These are phyloP conservation scores for Acanthochlamys bracteata DNA, from an alignment of 106 monocot species.

Conservation along the genomic window DNA sequence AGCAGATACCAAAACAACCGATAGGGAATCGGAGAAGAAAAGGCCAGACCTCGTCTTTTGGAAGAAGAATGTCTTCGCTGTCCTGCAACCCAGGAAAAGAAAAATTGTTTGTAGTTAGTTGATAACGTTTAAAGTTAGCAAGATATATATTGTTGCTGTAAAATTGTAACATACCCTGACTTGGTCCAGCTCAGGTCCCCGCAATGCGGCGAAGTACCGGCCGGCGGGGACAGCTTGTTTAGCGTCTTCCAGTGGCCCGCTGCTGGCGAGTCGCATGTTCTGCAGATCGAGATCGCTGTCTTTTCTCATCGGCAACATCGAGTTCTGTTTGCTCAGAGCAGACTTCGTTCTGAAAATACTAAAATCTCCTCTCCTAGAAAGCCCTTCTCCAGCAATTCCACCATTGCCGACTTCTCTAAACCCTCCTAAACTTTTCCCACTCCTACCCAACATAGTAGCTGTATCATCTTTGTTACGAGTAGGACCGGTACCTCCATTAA, in stretches of 20 bases:
- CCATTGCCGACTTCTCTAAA: neutral
- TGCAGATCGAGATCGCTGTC: constrained; percentile 23
- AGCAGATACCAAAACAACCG: constrained; percentile 71
- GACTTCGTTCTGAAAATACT: constrained; percentile 90
- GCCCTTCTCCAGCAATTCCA: neutral
- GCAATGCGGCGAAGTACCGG: constrained; percentile 84
- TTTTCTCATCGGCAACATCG: constrained; percentile 41
- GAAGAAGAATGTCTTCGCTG: constrained; percentile 77
- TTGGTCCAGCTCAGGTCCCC: constrained; percentile 89
- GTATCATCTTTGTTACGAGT: constrained; percentile 8
- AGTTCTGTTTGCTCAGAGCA: constrained; percentile 56
- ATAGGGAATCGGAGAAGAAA: constrained; percentile 96
- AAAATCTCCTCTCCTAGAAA: constrained; percentile 58
- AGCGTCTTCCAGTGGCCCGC: constrained; percentile 6
- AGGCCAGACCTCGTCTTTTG: constrained; percentile 83
- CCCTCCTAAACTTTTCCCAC: constrained; percentile 44
- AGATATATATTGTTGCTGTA: too few species aligned
- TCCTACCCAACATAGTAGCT: constrained; percentile 23
- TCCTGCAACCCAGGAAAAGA: too few species aligned
- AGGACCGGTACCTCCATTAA: neutral
- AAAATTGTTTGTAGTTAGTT: too few species aligned
- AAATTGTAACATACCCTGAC: constrained; percentile 67
- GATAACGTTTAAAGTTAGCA: too few species aligned
- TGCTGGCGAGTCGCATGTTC: neutral
- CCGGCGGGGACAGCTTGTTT: constrained; percentile 63